Conservation (phyloP, 2,329 filamentous ascomycete species). For the Penicillium sp. region DNA sequence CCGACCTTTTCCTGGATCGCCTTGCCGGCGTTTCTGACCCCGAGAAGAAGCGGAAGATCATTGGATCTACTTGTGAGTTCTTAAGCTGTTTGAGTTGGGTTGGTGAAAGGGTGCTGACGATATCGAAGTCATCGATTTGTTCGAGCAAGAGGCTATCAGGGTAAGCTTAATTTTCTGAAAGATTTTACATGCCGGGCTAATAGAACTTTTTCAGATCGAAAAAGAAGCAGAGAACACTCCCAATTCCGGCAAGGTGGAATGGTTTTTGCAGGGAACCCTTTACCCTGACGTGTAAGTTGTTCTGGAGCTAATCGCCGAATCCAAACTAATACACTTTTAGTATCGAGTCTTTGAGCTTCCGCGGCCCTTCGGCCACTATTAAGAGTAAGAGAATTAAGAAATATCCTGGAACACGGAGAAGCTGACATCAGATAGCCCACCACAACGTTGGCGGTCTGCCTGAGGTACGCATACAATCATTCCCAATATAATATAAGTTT, state of each 20-base stretch:
- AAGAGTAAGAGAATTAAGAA: constrained; percentile 65
- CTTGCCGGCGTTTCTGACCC: constrained; percentile 78
- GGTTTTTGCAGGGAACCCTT: constrained; percentile 84
- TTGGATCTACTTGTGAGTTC: constrained; percentile 56
- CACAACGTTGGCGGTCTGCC: constrained; percentile 67
- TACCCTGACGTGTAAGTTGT: constrained; percentile 65
- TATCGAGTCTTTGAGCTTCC: constrained; percentile 70
- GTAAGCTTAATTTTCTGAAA: constrained; percentile 8
- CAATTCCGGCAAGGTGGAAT: constrained; percentile 68
- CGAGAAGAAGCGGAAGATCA: constrained; percentile 89
- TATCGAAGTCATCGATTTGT: constrained; percentile 78
- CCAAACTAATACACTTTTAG: constrained; percentile 1
- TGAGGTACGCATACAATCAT: constrained; percentile 21
- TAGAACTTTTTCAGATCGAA: constrained; percentile 21
- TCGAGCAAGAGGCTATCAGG: constrained; percentile 68
- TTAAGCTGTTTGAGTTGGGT: not conserved
- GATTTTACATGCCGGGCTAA: constrained; percentile 11
- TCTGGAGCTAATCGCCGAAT: not conserved
- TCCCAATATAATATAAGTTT: not conserved
- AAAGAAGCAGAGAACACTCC: constrained; percentile 25
- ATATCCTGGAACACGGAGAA: constrained; percentile 30
- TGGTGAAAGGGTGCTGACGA: constrained; percentile 8
- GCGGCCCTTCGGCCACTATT: constrained; percentile 71
- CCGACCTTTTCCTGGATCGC: constrained; percentile 73
- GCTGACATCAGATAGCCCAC: constrained; percentile 49